Evolutionary conservation across 148 eudicot species (phyloP).

Genomic region (Cornus suecica): DNA sequence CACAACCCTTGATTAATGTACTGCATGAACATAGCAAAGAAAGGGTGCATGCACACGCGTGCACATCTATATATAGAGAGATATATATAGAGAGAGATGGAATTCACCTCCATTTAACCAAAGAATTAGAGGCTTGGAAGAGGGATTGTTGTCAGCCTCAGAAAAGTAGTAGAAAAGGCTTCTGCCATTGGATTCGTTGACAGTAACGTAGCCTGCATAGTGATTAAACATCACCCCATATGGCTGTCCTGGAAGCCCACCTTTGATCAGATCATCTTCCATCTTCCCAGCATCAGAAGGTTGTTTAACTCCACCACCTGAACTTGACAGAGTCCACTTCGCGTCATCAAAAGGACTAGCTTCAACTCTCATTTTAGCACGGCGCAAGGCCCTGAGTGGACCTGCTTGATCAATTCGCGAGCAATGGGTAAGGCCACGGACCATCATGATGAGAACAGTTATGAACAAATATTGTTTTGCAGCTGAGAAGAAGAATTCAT

Average conservation of each 20-base stretch:
- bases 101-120: constrained; percentile 54
- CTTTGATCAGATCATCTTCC: constrained; percentile 30
- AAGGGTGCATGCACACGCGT: too few species aligned
- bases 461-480: not conserved
- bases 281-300: constrained; percentile 18
- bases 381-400: constrained; percentile 16
- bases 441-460: not conserved
- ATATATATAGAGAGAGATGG: too few species aligned
- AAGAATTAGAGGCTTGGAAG: constrained; percentile 36
- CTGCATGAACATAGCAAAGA: too few species aligned
- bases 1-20: too few species aligned
- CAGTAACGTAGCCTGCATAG: constrained; percentile 44
- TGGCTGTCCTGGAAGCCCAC: constrained; percentile 46
- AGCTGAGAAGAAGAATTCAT: not conserved
- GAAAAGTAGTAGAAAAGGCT: constrained; percentile 46
- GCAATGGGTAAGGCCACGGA: constrained; percentile 11
- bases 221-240: constrained; percentile 30
- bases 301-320: not conserved
- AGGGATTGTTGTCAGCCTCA: constrained; percentile 33
- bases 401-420: constrained; percentile 16
- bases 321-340: not conserved
- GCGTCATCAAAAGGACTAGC: not conserved
- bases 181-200: constrained; percentile 36
- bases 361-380: constrained; percentile 9
- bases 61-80: too few species aligned